Evolutionary conservation across 2,329 filamentous ascomycete genomes (phyloP).

Genomic region (Zalaria sp.): DNA sequence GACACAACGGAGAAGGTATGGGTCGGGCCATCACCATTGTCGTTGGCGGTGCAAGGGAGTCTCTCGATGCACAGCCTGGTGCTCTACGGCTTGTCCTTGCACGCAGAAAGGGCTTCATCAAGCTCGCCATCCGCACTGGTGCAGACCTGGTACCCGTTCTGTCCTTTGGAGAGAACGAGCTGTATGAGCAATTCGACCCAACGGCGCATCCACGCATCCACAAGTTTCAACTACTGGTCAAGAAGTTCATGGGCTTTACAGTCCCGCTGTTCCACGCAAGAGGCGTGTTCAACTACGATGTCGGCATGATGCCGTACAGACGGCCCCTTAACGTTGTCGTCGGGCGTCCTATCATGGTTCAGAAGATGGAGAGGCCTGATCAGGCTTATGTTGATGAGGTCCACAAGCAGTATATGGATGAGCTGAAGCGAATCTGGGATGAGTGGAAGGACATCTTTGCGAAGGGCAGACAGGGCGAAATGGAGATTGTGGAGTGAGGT

Average conservation of each 20-base stretch:
- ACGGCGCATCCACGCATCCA: slow-evolving; percentile 66
- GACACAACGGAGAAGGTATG: slow-evolving; percentile 65
- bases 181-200: slow-evolving; percentile 80
- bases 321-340: slow-evolving; percentile 80
- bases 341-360: slow-evolving; percentile 63
- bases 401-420: slow-evolving; percentile 64
- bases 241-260: slow-evolving; percentile 82
- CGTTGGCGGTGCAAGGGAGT: slow-evolving; percentile 82
- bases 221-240: slow-evolving; percentile 67
- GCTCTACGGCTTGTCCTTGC: slow-evolving; percentile 65
- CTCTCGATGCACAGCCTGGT: slow-evolving; percentile 72
- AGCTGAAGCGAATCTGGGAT: slow-evolving; percentile 60
- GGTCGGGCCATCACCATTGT: slow-evolving; percentile 96
- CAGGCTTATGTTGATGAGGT: slow-evolving; percentile 66
- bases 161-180: slow-evolving; percentile 86
- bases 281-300: slow-evolving; percentile 91
- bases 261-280: slow-evolving; percentile 80
- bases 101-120: slow-evolving; percentile 82
- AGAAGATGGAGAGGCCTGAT: slow-evolving; percentile 48
- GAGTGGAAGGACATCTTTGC: slow-evolving; percentile 67
- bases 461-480: slow-evolving; percentile 44
- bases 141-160: slow-evolving; percentile 88
- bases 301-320: slow-evolving; percentile 89
- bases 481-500: slow-evolving; percentile 49
- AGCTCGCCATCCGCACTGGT: slow-evolving; percentile 81